Percentiles rank a stretch among this genome's conserved stretches.
phyloP scores from a whole-genome alignment of 306 rosid species.

The Rosa chinensis region DNA sequence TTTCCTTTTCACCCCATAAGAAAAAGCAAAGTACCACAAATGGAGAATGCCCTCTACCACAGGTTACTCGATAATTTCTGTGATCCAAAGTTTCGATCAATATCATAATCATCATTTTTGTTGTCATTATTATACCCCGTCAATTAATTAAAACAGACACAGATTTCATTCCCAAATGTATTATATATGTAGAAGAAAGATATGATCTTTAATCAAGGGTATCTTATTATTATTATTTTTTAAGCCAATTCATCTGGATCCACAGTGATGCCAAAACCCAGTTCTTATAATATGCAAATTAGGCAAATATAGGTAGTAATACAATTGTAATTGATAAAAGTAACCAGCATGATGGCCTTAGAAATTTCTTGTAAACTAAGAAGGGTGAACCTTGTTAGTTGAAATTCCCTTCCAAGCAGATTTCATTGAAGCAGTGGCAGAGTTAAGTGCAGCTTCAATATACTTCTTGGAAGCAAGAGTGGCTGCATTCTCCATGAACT shows the following conservation, averaged over 20 bases:
- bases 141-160: not conserved
- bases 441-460: slow-evolving; percentile 65
- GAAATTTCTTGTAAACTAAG: slow-evolving; percentile 22
- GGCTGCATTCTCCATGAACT: slow-evolving; percentile 68
- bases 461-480: slow-evolving; percentile 70
- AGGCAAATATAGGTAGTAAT: not conserved
- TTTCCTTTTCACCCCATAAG: not conserved
- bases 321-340: not conserved
- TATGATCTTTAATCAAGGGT: slow-evolving; percentile 1
- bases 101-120: not conserved
- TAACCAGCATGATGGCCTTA: not conserved
- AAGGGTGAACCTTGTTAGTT: slow-evolving; percentile 82
- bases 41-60: not conserved
- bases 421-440: slow-evolving; percentile 89
- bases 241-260: not conserved
- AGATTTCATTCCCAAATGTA: not conserved
- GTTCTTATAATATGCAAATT: not conserved
- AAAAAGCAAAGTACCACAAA: not conserved
- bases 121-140: not conserved
- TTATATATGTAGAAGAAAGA: not conserved
- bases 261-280: slow-evolving; percentile 7
- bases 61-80: not conserved
- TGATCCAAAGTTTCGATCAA: not conserved
- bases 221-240: not conserved
- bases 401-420: slow-evolving; percentile 87